Evolutionary conservation across 2,329 filamentous ascomycete genomes (phyloP).

Genomic region (Torrubiellomyces zombiae): DNA sequence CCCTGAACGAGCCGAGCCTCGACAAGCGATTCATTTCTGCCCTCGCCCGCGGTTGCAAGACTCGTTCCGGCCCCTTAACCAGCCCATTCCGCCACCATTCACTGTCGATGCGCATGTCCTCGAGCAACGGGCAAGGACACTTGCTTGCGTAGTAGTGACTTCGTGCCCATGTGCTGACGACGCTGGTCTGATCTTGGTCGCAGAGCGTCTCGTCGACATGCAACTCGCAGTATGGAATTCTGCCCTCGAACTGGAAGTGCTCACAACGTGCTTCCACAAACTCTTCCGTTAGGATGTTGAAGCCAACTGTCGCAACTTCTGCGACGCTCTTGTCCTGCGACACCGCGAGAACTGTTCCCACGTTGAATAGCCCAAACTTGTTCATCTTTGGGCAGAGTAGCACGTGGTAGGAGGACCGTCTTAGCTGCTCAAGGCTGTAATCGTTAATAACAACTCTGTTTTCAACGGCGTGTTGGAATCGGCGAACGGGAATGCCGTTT

Average conservation of each 20-base stretch:
- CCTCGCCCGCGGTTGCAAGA: neutral
- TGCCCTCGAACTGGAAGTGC: constrained; percentile 1
- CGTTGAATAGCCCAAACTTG: constrained; percentile 2
- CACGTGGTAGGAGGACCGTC: neutral
- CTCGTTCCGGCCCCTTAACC: neutral
- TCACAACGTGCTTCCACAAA: too few species aligned
- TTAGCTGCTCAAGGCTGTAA: too few species aligned
- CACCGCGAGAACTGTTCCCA: constrained; percentile 1
- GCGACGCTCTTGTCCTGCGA: neutral
- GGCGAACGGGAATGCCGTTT: neutral
- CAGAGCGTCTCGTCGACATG: neutral
- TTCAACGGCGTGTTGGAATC: constrained; percentile 1
- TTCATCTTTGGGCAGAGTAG: constrained; percentile 2
- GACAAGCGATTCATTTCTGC: constrained; percentile 1
- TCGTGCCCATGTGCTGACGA: constrained; percentile 2
- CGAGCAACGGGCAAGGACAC: neutral
- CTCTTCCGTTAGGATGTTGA: constrained; percentile 2
- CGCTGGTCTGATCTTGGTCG: neutral
- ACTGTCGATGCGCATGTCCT: neutral
- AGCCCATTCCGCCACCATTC: neutral
- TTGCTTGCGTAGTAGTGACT: neutral
- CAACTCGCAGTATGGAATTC: neutral
- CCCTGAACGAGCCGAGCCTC: too few species aligned
- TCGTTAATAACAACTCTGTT: neutral
- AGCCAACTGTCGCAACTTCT: constrained; percentile 2